Evolutionary conservation across 2,329 filamentous ascomycete genomes (phyloP), one percentile per base, ranked within the genome.

Genomic region (Ceratocystis ficicola): DNA sequence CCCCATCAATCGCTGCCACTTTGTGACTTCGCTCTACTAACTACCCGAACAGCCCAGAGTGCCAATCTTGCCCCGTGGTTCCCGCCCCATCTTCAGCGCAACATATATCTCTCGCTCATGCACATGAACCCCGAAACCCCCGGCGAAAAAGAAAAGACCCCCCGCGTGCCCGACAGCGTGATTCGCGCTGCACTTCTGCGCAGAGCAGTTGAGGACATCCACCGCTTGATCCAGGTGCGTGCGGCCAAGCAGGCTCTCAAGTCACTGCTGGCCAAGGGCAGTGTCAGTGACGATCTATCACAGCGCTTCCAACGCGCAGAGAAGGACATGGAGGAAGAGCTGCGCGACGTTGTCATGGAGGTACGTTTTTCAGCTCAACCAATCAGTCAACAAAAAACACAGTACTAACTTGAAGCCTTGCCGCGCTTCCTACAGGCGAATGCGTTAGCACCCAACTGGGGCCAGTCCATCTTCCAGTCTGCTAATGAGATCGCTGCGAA

Each of bases 401-500:
- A 12, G 32, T 57, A 62, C 22, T 44, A 25, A 30, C 20, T 32
- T 8, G 28, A 55, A 20, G 44, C 30, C 25, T 64, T 22, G 20
- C 52, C 17, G 32, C 22, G n/a, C 22, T 36, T 62, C 2, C 8
- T n/a, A 41, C 70, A 96, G 90, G 94, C 95, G 72, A 97, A 97
- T 74, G 91, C 89, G 22, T 88, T 96, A 69, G 82, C 85, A 1
- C 87, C 89, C 62, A 87, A 87, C 75, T 99, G 94, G 94, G 94
- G 94, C 68, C 87, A 94, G 73, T 85, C 84, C 66, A 97, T 99
- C 75, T 99, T 99, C 83, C 94, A 99, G 76, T 92, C 89, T 59
- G 94, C 94, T 65, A 95, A 95, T 76, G 94, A 99, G 76, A 96
- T 99, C 76, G 86, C 88, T 67, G 87, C 90, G 73, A 96, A 96